A percentile compares a stretch with the other conserved stretches of the same genome.
Conservation (phyloP, 148 eudicot species). For the Vaccinium corymbosum region DNA sequence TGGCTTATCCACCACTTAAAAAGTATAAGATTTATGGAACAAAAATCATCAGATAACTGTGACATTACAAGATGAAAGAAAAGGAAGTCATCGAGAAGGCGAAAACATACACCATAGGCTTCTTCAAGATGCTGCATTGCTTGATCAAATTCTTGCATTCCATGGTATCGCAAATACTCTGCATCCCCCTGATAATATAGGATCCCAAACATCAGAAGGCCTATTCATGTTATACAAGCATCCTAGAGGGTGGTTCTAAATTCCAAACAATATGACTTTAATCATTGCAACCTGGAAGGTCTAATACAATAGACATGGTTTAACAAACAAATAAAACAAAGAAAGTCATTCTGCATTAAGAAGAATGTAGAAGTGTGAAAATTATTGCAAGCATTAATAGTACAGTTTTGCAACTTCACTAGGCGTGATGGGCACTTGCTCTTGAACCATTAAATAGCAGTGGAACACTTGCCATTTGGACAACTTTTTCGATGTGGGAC, state of each 20-base stretch:
- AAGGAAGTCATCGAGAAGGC: background rate
- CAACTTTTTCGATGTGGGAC: too few relatives aligned
- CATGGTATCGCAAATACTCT: constrained; percentile 69
- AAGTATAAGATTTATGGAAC: background rate
- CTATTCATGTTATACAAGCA: background rate
- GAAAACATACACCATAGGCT: constrained; percentile 62
- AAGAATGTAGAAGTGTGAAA: background rate
- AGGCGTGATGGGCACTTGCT: too few relatives aligned
- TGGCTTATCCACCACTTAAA: background rate
- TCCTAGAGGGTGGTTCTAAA: background rate
- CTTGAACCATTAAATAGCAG: too few relatives aligned
- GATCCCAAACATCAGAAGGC: background rate
- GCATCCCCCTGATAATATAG: constrained; percentile 80
- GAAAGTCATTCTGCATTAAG: background rate
- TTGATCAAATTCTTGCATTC: constrained; percentile 89
- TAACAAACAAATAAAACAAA: background rate
- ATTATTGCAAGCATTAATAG: background rate
- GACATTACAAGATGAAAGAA: background rate
- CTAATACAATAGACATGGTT: background rate
- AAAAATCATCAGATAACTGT: background rate
- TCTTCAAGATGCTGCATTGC: constrained; percentile 99
- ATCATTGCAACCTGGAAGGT: background rate
- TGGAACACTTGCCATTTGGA: too few relatives aligned
- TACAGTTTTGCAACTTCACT: background rate
- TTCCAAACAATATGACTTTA: background rate